Evolutionary conservation across 768 basidiomycete species (phyloP), one percentile per base, ranked within the genome.

Genomic region (Lactarius akahatsu): DNA sequence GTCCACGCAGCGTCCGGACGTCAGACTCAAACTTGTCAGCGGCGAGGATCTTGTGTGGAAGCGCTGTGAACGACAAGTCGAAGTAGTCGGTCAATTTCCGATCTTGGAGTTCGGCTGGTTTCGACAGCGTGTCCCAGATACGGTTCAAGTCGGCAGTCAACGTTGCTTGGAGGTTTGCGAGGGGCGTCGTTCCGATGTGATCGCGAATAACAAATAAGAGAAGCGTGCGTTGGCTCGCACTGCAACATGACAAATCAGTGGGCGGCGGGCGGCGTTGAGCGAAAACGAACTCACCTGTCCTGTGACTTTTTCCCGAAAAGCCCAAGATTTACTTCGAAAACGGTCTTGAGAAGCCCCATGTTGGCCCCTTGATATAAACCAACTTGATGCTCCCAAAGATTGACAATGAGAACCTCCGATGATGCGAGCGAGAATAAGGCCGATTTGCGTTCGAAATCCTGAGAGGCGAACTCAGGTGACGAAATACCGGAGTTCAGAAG

Each of bases 171-270:
- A 99, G 82, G 78, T 98, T 98, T 47, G 83, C 85, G 47, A 99
- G 81, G 0, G 97, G 97, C 0, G 97, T 98, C 1, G 87, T 81
- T 58, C 95, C 95, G 66, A 98, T 88, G 76, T 98, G 93, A 77
- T 99, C 97, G 68, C 97, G 92, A 73, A 99, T 98, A 74, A 99
- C 95, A 76, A 99, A 99, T 66, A 99, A 85, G n/a, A 99, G 85
- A n/a, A 98, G 83, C 0, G 97, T 98, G 65, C 94, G 92, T 52
- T 90, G 85, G 59, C 78, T 86, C 32, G 82, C 82, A 61, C 83
- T 87, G 71, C 57, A 57, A 62, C 30, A 28, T 59, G 34, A 57
- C 13, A 32, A 16, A 26, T 64, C 8, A 55, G n/a, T n/a, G 28
- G 11, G 56, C 16, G 9, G 30, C 11, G 36, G 13, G 56, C 16